These are phyloP conservation scores for Saxispiralis lemnorum DNA, from an alignment of 495 filamentous ascomycete genomes.

Conservation along the genomic window DNA sequence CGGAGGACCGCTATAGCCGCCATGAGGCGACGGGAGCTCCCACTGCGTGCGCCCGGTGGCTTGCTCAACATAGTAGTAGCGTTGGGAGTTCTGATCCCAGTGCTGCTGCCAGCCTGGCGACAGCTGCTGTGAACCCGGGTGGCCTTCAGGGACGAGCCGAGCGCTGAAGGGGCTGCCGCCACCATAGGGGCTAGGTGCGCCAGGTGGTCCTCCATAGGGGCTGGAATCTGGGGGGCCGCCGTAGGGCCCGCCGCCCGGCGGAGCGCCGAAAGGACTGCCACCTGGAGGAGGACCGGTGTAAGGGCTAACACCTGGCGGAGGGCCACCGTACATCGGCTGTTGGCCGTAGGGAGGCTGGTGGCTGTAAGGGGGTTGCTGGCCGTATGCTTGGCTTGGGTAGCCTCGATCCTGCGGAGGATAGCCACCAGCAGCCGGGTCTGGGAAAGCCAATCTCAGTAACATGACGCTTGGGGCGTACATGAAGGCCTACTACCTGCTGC, in stretches of 20 bases:
- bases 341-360: background rate
- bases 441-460: background rate
- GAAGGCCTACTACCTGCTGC: background rate
- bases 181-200: no score
- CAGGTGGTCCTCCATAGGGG: no score
- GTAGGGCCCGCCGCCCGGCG: no score
- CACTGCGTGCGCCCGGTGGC: conserved; percentile 19
- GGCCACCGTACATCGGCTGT: background rate
- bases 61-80: conserved; percentile 18
- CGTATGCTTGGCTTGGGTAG: background rate
- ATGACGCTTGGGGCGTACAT: background rate
- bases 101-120: conserved; percentile 17
- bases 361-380: background rate
- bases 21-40: conserved; percentile 11
- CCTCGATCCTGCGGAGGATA: background rate
- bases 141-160: background rate
- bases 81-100: conserved; percentile 16
- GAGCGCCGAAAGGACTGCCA: no score
- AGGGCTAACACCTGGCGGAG: background rate
- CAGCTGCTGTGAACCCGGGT: conserved; percentile 7
- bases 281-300: background rate
- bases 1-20: background rate
- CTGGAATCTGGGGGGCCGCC: no score
- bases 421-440: background rate
- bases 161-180: background rate